Conservation (phyloP, 179 eudicot genomes). For the Sideroxylon spinosum region DNA sequence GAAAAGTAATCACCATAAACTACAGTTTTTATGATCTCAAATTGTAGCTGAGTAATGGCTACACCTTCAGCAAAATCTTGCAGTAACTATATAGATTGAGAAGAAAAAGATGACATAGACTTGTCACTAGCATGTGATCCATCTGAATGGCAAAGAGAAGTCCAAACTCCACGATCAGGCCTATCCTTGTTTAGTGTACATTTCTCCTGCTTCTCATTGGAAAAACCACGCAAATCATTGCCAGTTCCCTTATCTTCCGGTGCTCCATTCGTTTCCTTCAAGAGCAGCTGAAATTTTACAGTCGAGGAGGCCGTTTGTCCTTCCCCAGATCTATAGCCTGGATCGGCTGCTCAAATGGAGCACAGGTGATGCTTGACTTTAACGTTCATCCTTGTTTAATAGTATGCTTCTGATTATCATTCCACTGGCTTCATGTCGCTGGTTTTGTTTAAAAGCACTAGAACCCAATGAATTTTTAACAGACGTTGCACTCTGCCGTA, state of each 20-base stretch:
- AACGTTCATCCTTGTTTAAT: constrained; percentile 59
- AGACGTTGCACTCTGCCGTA: constrained; percentile 38
- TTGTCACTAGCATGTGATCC: constrained; percentile 56
- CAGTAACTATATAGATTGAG: constrained; percentile 34
- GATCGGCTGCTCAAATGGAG: constrained; percentile 46
- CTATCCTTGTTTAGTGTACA: constrained; percentile 81
- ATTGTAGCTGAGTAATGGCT: background rate
- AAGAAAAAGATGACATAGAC: constrained; percentile 34
- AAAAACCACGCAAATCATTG: constrained; percentile 41
- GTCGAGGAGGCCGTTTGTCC: constrained; percentile 82
- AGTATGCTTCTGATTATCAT: constrained; percentile 81
- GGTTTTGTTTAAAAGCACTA: constrained; percentile 46
- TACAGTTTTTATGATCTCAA: background rate
- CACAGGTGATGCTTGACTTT: constrained; percentile 42
- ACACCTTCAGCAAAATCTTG: constrained; percentile 59
- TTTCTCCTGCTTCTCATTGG: constrained; percentile 67
- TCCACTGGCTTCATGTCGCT: constrained; percentile 76
- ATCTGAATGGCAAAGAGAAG: constrained; percentile 82
- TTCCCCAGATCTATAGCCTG: constrained; percentile 48
- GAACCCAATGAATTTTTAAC: constrained; percentile 39
- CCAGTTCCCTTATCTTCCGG: constrained; percentile 47
- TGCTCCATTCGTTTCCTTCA: constrained; percentile 51
- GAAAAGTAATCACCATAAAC: background rate
- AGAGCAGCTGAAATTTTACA: constrained; percentile 33
- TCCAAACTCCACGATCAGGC: constrained; percentile 93